Conservation (phyloP, 2,329 filamentous ascomycete species). For the Botrytis fabae region DNA sequence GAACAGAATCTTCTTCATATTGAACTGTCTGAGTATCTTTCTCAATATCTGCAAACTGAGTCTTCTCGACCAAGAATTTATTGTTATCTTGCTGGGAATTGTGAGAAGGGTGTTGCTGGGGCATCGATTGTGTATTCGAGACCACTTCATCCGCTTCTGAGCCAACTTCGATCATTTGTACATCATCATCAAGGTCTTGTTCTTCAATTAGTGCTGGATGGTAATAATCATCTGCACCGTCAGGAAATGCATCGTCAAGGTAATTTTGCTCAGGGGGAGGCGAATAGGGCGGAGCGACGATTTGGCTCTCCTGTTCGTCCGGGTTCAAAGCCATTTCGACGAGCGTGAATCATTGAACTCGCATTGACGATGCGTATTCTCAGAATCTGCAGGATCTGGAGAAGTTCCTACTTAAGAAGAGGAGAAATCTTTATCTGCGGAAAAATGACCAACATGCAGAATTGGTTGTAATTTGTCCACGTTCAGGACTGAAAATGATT, state of each 20-base stretch:
- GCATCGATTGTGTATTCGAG: neutral
- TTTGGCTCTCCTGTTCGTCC: slow-evolving; percentile 27
- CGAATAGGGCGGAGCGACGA: slow-evolving; percentile 6
- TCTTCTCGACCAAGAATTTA: neutral
- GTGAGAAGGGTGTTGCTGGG: neutral
- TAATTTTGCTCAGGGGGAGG: neutral
- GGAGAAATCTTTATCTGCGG: neutral
- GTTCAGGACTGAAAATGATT: neutral
- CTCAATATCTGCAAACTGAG: slow-evolving; percentile 8
- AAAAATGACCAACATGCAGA: neutral
- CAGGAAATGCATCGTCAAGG: neutral
- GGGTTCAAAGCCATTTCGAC: slow-evolving; percentile 13
- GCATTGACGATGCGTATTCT: neutral
- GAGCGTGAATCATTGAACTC: neutral
- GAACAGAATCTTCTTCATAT: neutral
- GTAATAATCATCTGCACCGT: neutral
- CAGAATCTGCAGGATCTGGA: too few species aligned
- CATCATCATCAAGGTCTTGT: neutral
- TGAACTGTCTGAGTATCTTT: slow-evolving; percentile 17
- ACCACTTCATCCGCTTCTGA: neutral
- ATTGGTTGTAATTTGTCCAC: neutral
- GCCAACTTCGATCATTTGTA: neutral
- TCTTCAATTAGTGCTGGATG: neutral
- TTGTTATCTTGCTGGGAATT: slow-evolving; percentile 12
- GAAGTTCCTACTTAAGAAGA: neutral